Base-by-base conservation (phyloP, 352 stramenopile species). In the Plasmopara muralis region DNA sequence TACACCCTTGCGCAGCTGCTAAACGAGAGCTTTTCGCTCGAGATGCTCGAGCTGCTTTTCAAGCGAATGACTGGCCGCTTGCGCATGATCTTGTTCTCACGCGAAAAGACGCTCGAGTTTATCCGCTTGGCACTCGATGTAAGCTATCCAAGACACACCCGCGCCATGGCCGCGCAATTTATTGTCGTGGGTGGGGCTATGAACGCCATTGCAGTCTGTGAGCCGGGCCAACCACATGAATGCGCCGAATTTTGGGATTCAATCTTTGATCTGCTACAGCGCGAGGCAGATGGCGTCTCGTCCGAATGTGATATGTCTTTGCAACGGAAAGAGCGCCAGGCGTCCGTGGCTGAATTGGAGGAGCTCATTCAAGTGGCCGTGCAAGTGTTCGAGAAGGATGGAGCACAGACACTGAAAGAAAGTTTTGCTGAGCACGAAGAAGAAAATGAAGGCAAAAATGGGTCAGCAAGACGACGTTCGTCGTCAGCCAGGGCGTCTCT, bases 1-100 rank as follows among this genome's bases (percentile, higher is more conserved):
- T 85, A 80, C 59, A 57, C 71, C 47, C 60, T 92, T 41, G 66
- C 64, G 5, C 60, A 87, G 47, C 59, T 92, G 40, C 69, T 92
- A 28, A 92, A 92, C 62, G 78, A 88, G 60, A 83, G 68, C 15
- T 92, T 92, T 60, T 74, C 77, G 53, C 77, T 84, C 52, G 77
- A 92, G 31, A 92, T 92, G 81, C 57, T 92, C 29, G 81, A 92
- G 35, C 57, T 92, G 50, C 74, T 92, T 25, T 87, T 92, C 55
- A 92, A 92, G 64, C 78, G 81, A 54, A 92, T 92, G 81, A 92
- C 81, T 43, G 76, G 58, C 51, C 77, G 80, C 13, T 62, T 92
- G 54, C 81, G 81, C 41, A 60, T 70, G 45, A 86, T 89, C 45
- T 62, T 92, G 14, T 92, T 92, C 55, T 65, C 74, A 14, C 60